Base-by-base conservation (phyloP, 352 stramenopile species). In the Peronosclerospora sorghi region DNA sequence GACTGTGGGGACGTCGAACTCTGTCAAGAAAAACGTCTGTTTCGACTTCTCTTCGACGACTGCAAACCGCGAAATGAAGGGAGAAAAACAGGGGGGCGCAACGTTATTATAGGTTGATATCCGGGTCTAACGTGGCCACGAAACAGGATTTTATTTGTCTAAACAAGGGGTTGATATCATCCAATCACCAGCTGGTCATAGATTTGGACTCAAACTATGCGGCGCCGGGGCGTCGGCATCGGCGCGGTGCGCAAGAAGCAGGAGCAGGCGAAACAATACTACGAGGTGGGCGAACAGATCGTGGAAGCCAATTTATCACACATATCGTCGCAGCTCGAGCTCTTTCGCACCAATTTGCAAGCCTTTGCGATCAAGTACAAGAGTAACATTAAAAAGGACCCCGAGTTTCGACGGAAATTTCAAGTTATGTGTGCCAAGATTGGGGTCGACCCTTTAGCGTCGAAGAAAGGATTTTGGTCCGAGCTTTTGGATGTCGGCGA, bases 391-490 rank as follows among this genome's bases (percentile, higher is more conserved):
- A 96, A 95, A 60, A 88, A 89, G 42, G 92, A 98, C 62, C 86
- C 92, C 0, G 81, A 93, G 30, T 97, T 98, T 58, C 83, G 91
- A 14, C 78, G 83, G 52, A 85, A 92, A 45, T 98, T 98, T 56
- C 84, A 97, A 53, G 75, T 76, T 48, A 98, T 98, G 94, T 98
- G 94, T 64, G 68, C 68, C 35, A 95, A 92, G 44, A 95, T 98
- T 45, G 95, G 95, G 14, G 92, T 98, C 8, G 96, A 99, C 65
- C 96, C 96, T 1, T 68, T 99, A 6, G 86, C 90, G 1, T 97
- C 90, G 3, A 96, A 97, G 62, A 98, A 99, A 55, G 91, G 88
- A 1, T 98, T 99, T 55, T 99, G 96, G 96, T 94, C 82, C 10
- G 83, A 96, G 58, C 54, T 98, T 14, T 74, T 99, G 8, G 96